These are phyloP conservation scores for Rhynchospora tenuis DNA, from an alignment of 176 grass and related monocot genomes.

Conservation along the genomic window DNA sequence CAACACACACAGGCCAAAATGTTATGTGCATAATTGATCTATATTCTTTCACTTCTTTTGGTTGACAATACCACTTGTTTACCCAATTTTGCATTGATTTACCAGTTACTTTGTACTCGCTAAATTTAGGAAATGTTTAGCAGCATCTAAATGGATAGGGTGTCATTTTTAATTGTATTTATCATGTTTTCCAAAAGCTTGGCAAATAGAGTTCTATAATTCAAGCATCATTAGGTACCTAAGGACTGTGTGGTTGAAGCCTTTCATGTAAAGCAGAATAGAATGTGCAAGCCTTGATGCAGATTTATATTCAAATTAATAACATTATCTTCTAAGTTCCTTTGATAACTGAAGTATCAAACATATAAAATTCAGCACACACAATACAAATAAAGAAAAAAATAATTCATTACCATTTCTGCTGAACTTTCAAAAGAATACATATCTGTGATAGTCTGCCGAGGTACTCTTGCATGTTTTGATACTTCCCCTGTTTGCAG, in stretches of 20 bases:
- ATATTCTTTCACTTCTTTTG: neutral
- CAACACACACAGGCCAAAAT: neutral
- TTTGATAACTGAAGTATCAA: neutral
- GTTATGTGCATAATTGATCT: neutral
- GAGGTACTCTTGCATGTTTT: slow-evolving; percentile 2
- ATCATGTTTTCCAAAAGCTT: too few species aligned
- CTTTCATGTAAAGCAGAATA: neutral
- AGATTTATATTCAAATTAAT: neutral
- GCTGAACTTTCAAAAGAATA: neutral
- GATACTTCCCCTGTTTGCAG: neutral
- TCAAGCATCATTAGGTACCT: neutral
- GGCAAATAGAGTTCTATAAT: neutral
- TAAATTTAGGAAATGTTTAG: too few species aligned
- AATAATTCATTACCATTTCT: slow-evolving; percentile 1
- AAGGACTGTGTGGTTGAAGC: neutral
- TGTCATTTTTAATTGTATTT: too few species aligned
- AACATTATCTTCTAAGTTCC: neutral
- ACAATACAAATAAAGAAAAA: neutral
- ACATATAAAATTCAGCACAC: neutral
- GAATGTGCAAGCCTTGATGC: neutral
- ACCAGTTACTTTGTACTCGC: neutral
- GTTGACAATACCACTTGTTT: neutral
- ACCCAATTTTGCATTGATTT: neutral
- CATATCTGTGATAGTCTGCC: neutral
- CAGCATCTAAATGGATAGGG: too few species aligned